These are phyloP conservation scores for Dichotomocladium elegans DNA, from an alignment of 371 early-diverging fungal species.

Conservation along the genomic window DNA sequence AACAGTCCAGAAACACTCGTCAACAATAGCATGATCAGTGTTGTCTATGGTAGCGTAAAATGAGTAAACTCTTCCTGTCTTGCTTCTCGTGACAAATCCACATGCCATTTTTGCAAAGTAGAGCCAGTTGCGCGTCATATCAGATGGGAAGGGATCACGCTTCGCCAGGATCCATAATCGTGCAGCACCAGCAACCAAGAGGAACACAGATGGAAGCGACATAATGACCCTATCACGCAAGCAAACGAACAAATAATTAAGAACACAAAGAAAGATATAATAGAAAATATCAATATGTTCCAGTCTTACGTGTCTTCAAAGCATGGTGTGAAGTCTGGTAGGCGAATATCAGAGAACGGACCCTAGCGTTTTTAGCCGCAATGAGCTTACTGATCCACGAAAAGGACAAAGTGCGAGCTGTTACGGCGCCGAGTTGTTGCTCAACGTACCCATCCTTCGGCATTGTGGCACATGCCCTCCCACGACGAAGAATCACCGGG, in stretches of 20 bases:
- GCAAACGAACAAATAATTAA: background rate
- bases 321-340: slow-evolving; percentile 73
- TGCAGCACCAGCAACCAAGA: slow-evolving; percentile 46
- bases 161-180: slow-evolving; percentile 44
- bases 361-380: slow-evolving; percentile 52
- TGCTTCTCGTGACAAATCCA: too few species aligned
- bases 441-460: slow-evolving; percentile 40
- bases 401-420: background rate
- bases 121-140: slow-evolving; percentile 43
- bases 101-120: slow-evolving; percentile 56
- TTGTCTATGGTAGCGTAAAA: slow-evolving; percentile 25
- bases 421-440: background rate
- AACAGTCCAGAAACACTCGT: slow-evolving; percentile 10
- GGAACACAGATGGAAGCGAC: slow-evolving; percentile 40
- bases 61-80: too few species aligned
- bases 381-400: too few species aligned
- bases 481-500: slow-evolving; percentile 4
- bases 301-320: slow-evolving; percentile 70
- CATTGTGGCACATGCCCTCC: slow-evolving; percentile 26
- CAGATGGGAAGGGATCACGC: slow-evolving; percentile 27
- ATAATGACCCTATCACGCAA: slow-evolving; percentile 26
- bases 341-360: slow-evolving; percentile 53
- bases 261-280: background rate
- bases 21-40: slow-evolving; percentile 23
- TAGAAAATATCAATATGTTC: too few species aligned